Conservation (phyloP, 306 rosid species). For the Cercis canadensis region DNA sequence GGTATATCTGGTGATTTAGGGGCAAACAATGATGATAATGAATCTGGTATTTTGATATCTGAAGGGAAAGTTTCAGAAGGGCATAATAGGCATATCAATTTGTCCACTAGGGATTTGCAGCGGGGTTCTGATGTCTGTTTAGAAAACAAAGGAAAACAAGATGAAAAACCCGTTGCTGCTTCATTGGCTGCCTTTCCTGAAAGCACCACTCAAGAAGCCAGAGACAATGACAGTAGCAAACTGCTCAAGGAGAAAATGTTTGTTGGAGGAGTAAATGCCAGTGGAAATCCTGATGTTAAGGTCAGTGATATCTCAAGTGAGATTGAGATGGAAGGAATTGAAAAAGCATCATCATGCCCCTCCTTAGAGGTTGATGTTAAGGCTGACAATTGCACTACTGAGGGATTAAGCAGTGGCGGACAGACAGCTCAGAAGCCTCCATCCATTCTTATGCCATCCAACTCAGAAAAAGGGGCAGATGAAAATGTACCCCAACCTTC, state of each 20-base stretch:
- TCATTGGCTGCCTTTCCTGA: constrained; percentile 34
- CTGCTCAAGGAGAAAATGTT: constrained; percentile 38
- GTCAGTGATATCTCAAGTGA: constrained; percentile 38
- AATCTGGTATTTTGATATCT: constrained; percentile 32
- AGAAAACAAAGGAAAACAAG: constrained; percentile 46
- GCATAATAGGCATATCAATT: constrained; percentile 28
- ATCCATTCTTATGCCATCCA: constrained; percentile 36
- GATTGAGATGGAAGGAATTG: constrained; percentile 42
- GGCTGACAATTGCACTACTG: constrained; percentile 26
- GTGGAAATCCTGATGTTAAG: constrained; percentile 43
- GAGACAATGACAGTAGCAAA: constrained; percentile 40
- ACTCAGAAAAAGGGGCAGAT: constrained; percentile 40
- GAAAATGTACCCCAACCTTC: constrained; percentile 40
- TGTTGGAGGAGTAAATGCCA: constrained; percentile 37
- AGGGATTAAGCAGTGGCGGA: constrained; percentile 32
- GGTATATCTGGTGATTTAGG: constrained; percentile 34
- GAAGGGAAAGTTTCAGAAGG: constrained; percentile 46
- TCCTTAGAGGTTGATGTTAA: constrained; percentile 43
- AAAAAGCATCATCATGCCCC: constrained; percentile 26
- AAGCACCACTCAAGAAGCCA: constrained; percentile 40
- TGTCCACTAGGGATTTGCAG: constrained; percentile 39
- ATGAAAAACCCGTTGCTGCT: constrained; percentile 41
- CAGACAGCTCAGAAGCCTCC: constrained; percentile 42
- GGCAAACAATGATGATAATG: constrained; percentile 42
- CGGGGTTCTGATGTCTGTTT: constrained; percentile 32